Base-by-base conservation (phyloP, 1,284 basidiomycete genomes). In the Cutaneotrichosporon spelunceum region DNA sequence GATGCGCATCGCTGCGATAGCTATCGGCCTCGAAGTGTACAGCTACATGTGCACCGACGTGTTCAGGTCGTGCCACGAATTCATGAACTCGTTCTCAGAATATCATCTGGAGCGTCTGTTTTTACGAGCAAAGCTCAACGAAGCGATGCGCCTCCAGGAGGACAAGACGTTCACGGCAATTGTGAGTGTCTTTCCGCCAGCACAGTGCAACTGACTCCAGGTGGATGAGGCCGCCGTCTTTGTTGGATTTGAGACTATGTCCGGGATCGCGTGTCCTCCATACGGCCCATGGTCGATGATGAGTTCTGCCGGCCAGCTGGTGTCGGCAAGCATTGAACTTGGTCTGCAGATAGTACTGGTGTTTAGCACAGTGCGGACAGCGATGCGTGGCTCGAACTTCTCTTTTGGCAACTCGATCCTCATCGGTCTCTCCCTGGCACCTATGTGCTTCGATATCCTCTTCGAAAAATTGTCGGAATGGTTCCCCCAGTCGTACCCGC, bases 41-140 rank as follows among this genome's bases (percentile, higher is more conserved):
- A 21, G 21, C 11, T 34, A 21, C n/a, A 36, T 26, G 29, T 16
- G 23, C 33, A 16, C 4, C 23, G 52, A 36, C n/a, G 16, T 52
- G 14, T 53, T 24, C 14, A 30, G 3, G 4, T 26, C 24, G 4
- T 26, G 26, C 23, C 10, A 42, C 33, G 24, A 23, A 9, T n/a
- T 23, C 27, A 24, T 47, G 9, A 11, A 13, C 21, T 26, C 21
- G 29, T 34, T 23, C 11, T 24, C n/a, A 82, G 83, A 84, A 24
- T 87, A 87, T 70, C 81, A 84, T 49, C 84, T 91, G 68, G 88
- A 91, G 75, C 85, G 86, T 66, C 83, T 86, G 60, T 90, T 90
- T 74, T 82, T 92, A 72, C 83, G 86, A 65, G 86, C 88, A 65
- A 85, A 88, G 62, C 81, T 92, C 27, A 85, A 84, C 45, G 83